Conservation (phyloP, 148 eudicot species). For the Bassia scoparia region DNA sequence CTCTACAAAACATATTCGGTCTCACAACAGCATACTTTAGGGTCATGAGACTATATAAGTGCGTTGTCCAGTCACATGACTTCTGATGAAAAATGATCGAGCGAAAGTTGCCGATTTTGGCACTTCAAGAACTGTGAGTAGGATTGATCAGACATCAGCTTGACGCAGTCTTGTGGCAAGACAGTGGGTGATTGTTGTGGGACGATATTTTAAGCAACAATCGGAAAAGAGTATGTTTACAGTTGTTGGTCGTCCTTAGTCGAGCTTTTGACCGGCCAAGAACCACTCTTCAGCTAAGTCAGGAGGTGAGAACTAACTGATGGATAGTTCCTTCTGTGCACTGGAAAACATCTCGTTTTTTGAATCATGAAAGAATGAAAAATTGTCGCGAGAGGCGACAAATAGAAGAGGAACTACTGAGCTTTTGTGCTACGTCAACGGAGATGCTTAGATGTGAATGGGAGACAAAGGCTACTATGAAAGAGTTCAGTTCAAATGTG, state of each 20-base stretch:
- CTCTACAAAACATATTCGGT: constrained; percentile 18
- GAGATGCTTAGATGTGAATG: constrained; percentile 16
- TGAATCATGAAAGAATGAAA: constrained; percentile 14
- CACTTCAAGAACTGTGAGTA: constrained; percentile 7
- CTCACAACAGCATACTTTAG: constrained; percentile 19
- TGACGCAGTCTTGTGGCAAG: constrained; percentile 20
- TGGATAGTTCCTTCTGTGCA: constrained; percentile 13
- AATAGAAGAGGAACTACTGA: constrained; percentile 16
- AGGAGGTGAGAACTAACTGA: constrained; percentile 12
- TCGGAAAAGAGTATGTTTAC: constrained; percentile 25
- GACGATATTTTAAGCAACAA: constrained; percentile 15
- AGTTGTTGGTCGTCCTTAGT: constrained; percentile 23
- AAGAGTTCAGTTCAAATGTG: constrained; percentile 15
- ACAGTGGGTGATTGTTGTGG: constrained; percentile 23
- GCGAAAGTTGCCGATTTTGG: constrained; percentile 25
- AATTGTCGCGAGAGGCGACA: constrained; percentile 12
- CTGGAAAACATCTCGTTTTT: constrained; percentile 16
- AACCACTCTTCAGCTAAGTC: background rate
- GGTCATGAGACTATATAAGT: too few relatives aligned
- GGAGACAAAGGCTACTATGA: constrained; percentile 25
- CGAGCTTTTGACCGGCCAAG: constrained; percentile 22
- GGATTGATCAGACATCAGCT: constrained; percentile 17
- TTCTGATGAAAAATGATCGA: constrained; percentile 15
- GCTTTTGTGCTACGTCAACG: too few relatives aligned
- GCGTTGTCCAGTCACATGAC: constrained; percentile 23